These are phyloP conservation scores for Penicillium pancosmium DNA, from an alignment of 495 filamentous ascomycete genomes.

Conservation along the genomic window DNA sequence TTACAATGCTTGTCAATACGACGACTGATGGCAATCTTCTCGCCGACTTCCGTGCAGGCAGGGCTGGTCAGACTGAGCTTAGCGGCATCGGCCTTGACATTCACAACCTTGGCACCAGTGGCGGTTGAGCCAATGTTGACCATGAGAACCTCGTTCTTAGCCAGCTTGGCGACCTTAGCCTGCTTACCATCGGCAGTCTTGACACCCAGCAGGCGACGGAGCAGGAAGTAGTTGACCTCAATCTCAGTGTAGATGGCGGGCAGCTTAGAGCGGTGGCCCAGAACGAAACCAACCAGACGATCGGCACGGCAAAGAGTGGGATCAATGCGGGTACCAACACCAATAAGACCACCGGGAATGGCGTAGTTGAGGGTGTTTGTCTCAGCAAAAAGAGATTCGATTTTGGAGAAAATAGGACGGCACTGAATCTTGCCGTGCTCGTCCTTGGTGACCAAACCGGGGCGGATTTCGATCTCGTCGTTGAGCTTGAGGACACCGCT, in stretches of 20 bases:
- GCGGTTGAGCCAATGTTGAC: slow-evolving; percentile 98
- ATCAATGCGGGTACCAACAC: slow-evolving; percentile 96
- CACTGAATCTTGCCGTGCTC: slow-evolving; percentile 93
- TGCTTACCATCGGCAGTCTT: slow-evolving; percentile 98
- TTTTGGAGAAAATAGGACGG: slow-evolving; percentile 92
- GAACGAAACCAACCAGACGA: slow-evolving; percentile 96
- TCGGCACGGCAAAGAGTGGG: slow-evolving; percentile 94
- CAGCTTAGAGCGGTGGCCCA: slow-evolving; percentile 87
- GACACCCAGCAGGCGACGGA: slow-evolving; percentile 91
- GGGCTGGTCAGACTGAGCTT: slow-evolving; percentile 86
- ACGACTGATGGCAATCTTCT: slow-evolving; percentile 95
- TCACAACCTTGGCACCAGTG: slow-evolving; percentile 91
- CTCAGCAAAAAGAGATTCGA: slow-evolving; percentile 94
- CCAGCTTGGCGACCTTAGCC: slow-evolving; percentile 95
- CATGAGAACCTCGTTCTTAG: slow-evolving; percentile 98
- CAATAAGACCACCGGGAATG: slow-evolving; percentile 93
- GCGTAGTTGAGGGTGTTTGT: slow-evolving; percentile 98
- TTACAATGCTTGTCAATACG: slow-evolving; percentile 80
- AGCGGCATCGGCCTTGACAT: slow-evolving; percentile 95
- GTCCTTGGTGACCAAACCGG: slow-evolving; percentile 92
- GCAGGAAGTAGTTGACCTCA: slow-evolving; percentile 98
- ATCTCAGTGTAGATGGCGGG: slow-evolving; percentile 96
- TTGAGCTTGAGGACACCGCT: slow-evolving; percentile 94
- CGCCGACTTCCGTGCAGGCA: slow-evolving; percentile 89
- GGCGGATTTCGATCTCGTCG: slow-evolving; percentile 97